Percentiles rank a stretch among this genome's conserved stretches.
phyloP scores from a whole-genome alignment of 495 filamentous ascomycete species.

The Hypoxylon subgilvum region DNA sequence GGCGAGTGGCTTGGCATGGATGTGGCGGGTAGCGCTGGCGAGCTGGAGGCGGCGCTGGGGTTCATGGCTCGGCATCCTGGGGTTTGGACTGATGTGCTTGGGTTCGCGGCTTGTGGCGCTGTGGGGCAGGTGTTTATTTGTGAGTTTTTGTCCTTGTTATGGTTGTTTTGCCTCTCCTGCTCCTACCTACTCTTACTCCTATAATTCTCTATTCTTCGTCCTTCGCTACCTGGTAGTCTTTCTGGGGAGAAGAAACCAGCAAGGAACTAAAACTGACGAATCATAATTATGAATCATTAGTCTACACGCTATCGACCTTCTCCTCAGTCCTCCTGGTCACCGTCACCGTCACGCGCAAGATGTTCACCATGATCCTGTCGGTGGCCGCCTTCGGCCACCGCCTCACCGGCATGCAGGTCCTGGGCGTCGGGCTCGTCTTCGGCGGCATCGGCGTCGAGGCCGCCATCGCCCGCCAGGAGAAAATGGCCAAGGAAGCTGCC shows the following conservation, averaged over 20 bases:
- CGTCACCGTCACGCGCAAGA: constrained; percentile 96
- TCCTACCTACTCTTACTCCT: constrained; percentile 3
- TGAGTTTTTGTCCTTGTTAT: constrained; percentile 50
- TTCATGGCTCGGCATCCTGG: constrained; percentile 80
- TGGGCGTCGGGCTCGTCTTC: constrained; percentile 91
- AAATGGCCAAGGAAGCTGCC: constrained; percentile 76
- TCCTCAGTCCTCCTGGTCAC: constrained; percentile 91
- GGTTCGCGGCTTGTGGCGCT: constrained; percentile 90
- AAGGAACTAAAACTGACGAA: neutral
- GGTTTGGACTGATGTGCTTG: constrained; percentile 82
- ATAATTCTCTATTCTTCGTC: neutral
- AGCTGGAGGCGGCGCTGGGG: constrained; percentile 76
- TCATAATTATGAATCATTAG: constrained; percentile 41
- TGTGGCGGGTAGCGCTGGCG: constrained; percentile 63
- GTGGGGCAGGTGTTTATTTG: constrained; percentile 96
- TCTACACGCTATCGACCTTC: constrained; percentile 92
- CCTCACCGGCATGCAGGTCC: constrained; percentile 83
- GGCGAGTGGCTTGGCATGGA: constrained; percentile 72
- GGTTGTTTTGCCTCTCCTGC: no score
- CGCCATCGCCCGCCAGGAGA: constrained; percentile 79
- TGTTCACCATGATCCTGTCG: constrained; percentile 97
- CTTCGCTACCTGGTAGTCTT: neutral
- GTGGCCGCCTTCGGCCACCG: constrained; percentile 93
- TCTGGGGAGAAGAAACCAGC: constrained; percentile 18
- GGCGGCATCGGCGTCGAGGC: constrained; percentile 93